Base-by-base conservation (phyloP, 2,329 filamentous ascomycete genomes). In the Colletotrichum neosansevieriae region DNA sequence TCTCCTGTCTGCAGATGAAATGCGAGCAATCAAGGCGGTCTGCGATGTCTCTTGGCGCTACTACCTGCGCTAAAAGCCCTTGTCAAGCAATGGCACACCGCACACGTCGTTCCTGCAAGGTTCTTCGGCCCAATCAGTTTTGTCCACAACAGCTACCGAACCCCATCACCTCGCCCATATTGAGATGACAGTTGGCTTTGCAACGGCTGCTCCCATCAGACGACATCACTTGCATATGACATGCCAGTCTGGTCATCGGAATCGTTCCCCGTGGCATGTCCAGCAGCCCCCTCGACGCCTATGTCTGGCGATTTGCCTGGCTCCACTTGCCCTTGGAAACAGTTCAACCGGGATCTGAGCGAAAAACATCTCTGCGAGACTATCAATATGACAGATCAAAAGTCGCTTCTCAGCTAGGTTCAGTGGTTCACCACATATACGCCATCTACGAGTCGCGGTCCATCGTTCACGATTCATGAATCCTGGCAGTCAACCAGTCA, bases 241-340 rank as follows among this genome's bases (percentile, higher is more conserved):
- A 56, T 56, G 62, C 61, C 66, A 66, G 49, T 56, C 36, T 49
- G 61, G 44, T 59, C 51, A 50, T 53, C 66, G 66, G 66, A 66
- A 66, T 40, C n/a, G 45, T 69, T 69, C 62, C 66, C 66, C 66
- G 66, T 54, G 66, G 66, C 66, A 49, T 66, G 56, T 21, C 53
- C 38, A 29, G n/a, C 61, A 29, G 4, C 50, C n/a, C 61, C 40
- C n/a, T 45, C 36, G 32, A 50, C 42, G 61, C 24, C 56, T 56
- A 54, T 61, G 59, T 44, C 49, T 66, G 47, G 49, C 54, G 56
- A 56, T 24, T 50, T 15, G 56, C 42, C 34, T 49, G 42, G 63
- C 36, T 29, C 54, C 40, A 17, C 29, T 21, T 11, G 29, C 40
- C 13, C 36, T 36, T 49, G n/a, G 11, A 44, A 45, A 36, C 32